Evolutionary conservation across 306 rosid genomes (phyloP).

Genomic region (Parietaria judaica): DNA sequence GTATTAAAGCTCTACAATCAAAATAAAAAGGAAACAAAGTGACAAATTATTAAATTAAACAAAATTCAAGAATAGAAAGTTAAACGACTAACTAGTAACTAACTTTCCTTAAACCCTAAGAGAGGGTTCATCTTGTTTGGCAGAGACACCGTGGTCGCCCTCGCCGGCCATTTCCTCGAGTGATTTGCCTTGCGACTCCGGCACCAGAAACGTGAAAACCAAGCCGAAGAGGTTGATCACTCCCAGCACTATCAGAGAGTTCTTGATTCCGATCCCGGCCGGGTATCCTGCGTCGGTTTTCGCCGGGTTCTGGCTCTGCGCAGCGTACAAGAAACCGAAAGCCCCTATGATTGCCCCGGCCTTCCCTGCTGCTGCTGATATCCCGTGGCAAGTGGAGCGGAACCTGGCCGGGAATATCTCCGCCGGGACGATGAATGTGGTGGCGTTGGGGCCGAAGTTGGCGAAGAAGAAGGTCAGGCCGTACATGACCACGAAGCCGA

Average conservation of each 20-base stretch:
- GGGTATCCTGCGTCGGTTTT: slow-evolving; percentile 40
- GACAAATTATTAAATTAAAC: too few species aligned
- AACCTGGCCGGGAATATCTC: slow-evolving; percentile 54
- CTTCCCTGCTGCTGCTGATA: slow-evolving; percentile 55
- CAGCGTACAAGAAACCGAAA: slow-evolving; percentile 43
- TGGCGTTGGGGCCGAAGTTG: slow-evolving; percentile 70
- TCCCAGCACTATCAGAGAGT: slow-evolving; percentile 31
- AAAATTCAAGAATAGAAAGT: too few species aligned
- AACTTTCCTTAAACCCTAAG: background rate
- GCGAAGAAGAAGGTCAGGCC: slow-evolving; percentile 64
- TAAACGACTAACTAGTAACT: too few species aligned
- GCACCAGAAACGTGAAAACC: slow-evolving; percentile 47
- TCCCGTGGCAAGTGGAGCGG: slow-evolving; percentile 60
- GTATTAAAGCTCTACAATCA: too few species aligned
- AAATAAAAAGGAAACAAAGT: too few species aligned
- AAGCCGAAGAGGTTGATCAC: slow-evolving; percentile 41
- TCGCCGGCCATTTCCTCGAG: slow-evolving; percentile 60
- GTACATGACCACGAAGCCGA: slow-evolving; percentile 35
- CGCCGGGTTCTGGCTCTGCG: slow-evolving; percentile 26
- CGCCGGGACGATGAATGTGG: slow-evolving; percentile 58
- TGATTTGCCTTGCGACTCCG: slow-evolving; percentile 46
- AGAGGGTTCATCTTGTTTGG: background rate
- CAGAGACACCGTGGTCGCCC: slow-evolving; percentile 10
- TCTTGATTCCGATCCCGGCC: slow-evolving; percentile 38
- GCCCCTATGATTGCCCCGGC: slow-evolving; percentile 61